Evolutionary conservation across 371 early-diverging fungal genomes (phyloP), one percentile per base, ranked within the genome.

Genomic region (Zancudomyces culisetae): DNA sequence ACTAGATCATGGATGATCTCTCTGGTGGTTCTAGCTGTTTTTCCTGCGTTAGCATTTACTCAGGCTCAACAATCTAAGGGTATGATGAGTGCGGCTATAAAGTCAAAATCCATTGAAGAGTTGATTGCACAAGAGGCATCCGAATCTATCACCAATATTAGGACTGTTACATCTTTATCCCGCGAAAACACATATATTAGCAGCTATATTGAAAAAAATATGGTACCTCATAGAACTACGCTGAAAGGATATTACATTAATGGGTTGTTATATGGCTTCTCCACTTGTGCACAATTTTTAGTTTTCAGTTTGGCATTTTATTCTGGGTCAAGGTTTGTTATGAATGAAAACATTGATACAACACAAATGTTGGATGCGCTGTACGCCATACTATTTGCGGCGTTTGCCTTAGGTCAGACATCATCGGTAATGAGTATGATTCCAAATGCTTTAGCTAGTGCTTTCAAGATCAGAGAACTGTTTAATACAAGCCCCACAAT

Each of bases 131-230:
- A 61, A 30, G 61, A 57, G 41, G 62, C 69, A 6, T 73, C 75
- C 58, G 94, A 95, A 62, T 85, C 87, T 26, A 79, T 94, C 47
- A 69, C 77, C 52, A 79, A 81, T 64, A 82, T 94, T 49, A 79
- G 92, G 35, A 94, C 95, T 1, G 89, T 94, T 20, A 76, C 78
- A 29, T 68, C 82, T 2, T 69, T 94, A n/a, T 83, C 80, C 26
- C 79, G 83, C 55, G 90, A 95, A 59, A 30, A 46, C 20, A 61
- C 69, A 24, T 83, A 89, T 53, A 74, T 77, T 59, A 49, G 50
- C 18, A 59, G 69, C 45, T 90, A 81, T 53, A 51, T 52, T n/a
- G 55, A 63, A 8, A 74, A 75, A 48, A 75, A 83, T 40, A 61
- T 66, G 15, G 72, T 59, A 27, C 88, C 90, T 18, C 80, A 87